Evolutionary conservation across 1,284 basidiomycete species (phyloP).

Genomic region (Xerocomus cyaneibrunnescens): DNA sequence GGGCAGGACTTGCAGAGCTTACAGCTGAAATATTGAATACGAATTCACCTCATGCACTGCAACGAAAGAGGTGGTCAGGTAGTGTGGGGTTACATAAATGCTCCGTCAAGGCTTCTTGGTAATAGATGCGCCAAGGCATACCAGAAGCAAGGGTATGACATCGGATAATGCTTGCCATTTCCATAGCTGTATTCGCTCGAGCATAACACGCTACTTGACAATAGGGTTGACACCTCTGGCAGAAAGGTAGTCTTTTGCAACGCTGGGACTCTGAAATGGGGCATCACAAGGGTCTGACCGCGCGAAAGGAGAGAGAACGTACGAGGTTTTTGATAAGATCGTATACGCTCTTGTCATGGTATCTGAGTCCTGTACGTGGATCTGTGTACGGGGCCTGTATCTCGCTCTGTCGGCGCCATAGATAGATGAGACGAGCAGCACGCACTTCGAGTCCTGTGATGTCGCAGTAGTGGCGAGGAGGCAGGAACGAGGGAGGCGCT

Average conservation of each 20-base stretch:
- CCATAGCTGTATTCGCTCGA: too few relatives aligned
- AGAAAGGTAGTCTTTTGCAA: slow-evolving; percentile 49
- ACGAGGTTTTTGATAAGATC: slow-evolving; percentile 80
- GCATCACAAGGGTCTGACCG: neutral
- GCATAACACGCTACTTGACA: slow-evolving; percentile 48
- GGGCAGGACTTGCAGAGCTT: too few relatives aligned
- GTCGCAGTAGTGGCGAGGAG: slow-evolving; percentile 80
- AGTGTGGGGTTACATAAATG: too few relatives aligned
- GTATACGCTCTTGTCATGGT: slow-evolving; percentile 85
- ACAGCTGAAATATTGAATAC: too few relatives aligned
- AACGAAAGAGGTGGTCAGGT: too few relatives aligned
- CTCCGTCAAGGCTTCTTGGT: too few relatives aligned
- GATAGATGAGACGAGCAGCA: neutral
- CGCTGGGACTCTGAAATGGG: slow-evolving; percentile 40
- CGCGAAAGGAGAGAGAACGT: slow-evolving; percentile 29
- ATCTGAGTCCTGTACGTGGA: slow-evolving; percentile 76
- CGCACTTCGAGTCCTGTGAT: slow-evolving; percentile 81
- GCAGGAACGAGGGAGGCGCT: slow-evolving; percentile 63
- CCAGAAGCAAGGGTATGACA: too few relatives aligned
- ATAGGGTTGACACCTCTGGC: slow-evolving; percentile 53
- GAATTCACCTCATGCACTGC: too few relatives aligned
- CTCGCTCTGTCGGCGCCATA: too few relatives aligned
- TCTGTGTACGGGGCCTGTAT: slow-evolving; percentile 80
- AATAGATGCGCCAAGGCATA: too few relatives aligned
- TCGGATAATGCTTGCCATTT: too few relatives aligned